Conservation (phyloP, 164 flowering plant genomes). For the Saururus chinensis region DNA sequence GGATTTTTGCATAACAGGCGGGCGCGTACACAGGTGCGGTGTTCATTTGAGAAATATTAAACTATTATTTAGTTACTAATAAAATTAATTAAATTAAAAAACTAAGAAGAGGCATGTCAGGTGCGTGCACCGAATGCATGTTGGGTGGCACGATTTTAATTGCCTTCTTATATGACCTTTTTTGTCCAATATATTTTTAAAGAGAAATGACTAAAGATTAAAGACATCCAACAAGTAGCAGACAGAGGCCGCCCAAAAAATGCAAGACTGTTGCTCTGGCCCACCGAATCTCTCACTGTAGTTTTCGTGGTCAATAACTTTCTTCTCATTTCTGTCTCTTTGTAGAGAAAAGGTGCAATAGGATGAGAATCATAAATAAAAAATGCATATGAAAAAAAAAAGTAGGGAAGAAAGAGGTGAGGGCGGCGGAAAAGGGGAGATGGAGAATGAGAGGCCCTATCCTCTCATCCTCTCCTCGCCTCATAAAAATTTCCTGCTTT, state of each 20-base stretch:
- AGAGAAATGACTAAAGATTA: no score
- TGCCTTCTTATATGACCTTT: no score
- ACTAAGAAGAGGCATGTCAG: no score
- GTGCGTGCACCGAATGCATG: no score
- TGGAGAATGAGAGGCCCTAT: not conserved
- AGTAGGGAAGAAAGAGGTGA: not conserved
- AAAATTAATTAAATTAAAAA: no score
- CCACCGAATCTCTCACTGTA: not conserved
- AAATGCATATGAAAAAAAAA: not conserved
- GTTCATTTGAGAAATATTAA: not conserved
- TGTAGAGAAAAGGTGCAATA: no score
- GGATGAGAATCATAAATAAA: no score
- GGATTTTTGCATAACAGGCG: not conserved
- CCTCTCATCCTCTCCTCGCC: not conserved
- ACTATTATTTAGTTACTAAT: no score
- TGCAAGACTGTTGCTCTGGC: not conserved
- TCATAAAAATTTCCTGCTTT: not conserved
- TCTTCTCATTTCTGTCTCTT: no score
- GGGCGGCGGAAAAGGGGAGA: not conserved
- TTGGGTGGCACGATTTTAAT: no score
- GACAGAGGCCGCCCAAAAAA: not conserved
- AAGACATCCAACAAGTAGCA: conserved; percentile 1
- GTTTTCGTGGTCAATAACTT: no score
- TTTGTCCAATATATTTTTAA: no score
- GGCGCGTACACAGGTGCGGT: not conserved